These are phyloP conservation scores for Boechera divaricarpa DNA, from an alignment of 345 rosid genomes.

Conservation along the genomic window DNA sequence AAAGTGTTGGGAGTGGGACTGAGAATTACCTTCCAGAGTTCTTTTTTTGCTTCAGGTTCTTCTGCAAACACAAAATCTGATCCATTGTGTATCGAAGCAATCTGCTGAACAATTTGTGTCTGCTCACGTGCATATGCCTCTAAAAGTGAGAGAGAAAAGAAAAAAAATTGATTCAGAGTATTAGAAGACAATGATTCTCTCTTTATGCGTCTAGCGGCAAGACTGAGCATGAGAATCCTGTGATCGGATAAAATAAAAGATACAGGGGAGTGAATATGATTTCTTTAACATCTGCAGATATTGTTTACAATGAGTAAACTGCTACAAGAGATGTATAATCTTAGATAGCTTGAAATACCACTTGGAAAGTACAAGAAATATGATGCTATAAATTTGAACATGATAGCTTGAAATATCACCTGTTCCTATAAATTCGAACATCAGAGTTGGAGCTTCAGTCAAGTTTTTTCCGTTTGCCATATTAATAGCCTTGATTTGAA, in stretches of 20 bases:
- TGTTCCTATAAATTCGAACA: constrained; percentile 95
- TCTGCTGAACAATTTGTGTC: constrained; percentile 79
- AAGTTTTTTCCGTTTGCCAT: constrained; percentile 82
- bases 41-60: constrained; percentile 82
- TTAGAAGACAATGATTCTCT: constrained; percentile 15
- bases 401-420: constrained; percentile 50
- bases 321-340: not conserved
- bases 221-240: constrained; percentile 13
- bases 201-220: not conserved
- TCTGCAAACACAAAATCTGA: constrained; percentile 86
- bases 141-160: constrained; percentile 37
- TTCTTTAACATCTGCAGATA: not conserved
- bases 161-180: constrained; percentile 17
- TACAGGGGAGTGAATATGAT: not conserved
- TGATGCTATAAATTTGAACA: constrained; percentile 73
- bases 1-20: constrained; percentile 7
- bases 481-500: constrained; percentile 83
- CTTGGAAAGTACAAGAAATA: constrained; percentile 19
- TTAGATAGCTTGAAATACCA: constrained; percentile 1
- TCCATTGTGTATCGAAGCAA: constrained; percentile 79
- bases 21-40: constrained; percentile 82
- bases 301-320: constrained; percentile 9
- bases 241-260: not conserved
- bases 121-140: constrained; percentile 92
- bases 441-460: constrained; percentile 82